Base-by-base conservation (phyloP, 1,284 basidiomycete species). In the Volvariella surrecta region DNA sequence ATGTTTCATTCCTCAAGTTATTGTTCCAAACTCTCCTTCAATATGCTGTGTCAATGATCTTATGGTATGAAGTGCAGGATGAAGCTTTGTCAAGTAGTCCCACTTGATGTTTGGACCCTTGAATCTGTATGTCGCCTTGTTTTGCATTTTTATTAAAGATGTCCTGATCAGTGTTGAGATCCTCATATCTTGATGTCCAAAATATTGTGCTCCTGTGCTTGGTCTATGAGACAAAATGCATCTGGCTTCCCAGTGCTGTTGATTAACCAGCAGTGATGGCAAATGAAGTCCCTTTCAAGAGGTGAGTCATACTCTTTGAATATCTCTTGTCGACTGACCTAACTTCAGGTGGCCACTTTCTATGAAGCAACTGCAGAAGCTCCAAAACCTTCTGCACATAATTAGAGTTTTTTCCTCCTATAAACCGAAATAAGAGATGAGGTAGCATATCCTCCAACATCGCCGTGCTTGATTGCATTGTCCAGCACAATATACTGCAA, bases 321-420 rank as follows among this genome's bases (percentile, higher is more conserved):
- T 20, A 15, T 35, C 28, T 40, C 9, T 44, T 13, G 16, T 3
- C 53, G 48, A 37, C 47, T 10, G 43, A 62, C 62, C 46, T 50
- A 3, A 61, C 37, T 13, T 54, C 55, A 0, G 46, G 37, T 0
- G 57, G 51, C 63, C 60, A 64, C 45, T 68, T 64, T 3, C 51
- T 43, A 18, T 59, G 48, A 0, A 67, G 43, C 0, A 52, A 52
- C 47, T 69, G 67, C 0, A 68, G 43, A 0, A 64, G 44, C 47
- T 68, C 64, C 3, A 68, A 48, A 0, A 62, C 44, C 43, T 66
- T 62, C 3, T 42, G 46, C 0, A 54, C 40, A 42, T 67, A 67
- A 17, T 65, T 61, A 0, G 46, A 35, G 39, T 63, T 62, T 1
- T 53, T 48, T 0, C 61, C 60, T 1, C 62, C 64, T 15, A 42